phyloP scores from a whole-genome alignment of 1,284 basidiomycete genomes.

The Ceratobasidium sp. region DNA sequence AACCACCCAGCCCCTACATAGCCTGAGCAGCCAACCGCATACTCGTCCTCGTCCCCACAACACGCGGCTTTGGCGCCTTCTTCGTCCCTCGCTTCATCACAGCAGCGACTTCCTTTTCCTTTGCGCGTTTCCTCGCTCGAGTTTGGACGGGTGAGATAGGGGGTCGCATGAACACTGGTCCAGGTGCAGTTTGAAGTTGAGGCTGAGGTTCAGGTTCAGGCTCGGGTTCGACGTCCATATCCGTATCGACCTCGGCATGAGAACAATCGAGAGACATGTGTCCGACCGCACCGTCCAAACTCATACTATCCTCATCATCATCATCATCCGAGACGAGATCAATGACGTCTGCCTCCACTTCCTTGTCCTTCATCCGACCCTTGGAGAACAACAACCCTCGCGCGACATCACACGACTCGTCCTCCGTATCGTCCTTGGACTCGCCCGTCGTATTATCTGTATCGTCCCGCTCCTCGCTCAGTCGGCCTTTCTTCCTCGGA shows the following conservation, averaged over 20 bases:
- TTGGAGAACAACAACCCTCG: neutral
- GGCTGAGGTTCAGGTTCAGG: no score
- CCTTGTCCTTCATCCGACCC: neutral
- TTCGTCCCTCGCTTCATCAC: constrained; percentile 2
- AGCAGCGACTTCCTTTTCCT: constrained; percentile 5
- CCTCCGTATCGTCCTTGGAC: neutral
- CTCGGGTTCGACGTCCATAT: neutral
- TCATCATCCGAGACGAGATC: constrained; percentile 28
- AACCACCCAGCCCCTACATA: no score
- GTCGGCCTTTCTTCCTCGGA: constrained; percentile 17
- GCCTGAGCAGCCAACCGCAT: constrained; percentile 10
- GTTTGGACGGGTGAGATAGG: constrained; percentile 22
- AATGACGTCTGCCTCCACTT: neutral
- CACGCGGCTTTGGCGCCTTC: neutral
- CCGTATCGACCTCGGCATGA: constrained; percentile 18
- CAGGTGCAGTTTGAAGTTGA: no score
- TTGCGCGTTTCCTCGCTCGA: constrained; percentile 2
- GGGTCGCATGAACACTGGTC: neutral
- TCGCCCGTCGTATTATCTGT: neutral
- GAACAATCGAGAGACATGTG: constrained; percentile 36
- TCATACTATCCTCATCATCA: constrained; percentile 23
- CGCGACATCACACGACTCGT: neutral
- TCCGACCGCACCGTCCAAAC: constrained; percentile 35
- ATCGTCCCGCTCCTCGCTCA: constrained; percentile 9
- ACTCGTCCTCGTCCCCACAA: neutral